Evolutionary conservation across 176 grass and related monocot species (phyloP).

Genomic region (Raddia guianensis): DNA sequence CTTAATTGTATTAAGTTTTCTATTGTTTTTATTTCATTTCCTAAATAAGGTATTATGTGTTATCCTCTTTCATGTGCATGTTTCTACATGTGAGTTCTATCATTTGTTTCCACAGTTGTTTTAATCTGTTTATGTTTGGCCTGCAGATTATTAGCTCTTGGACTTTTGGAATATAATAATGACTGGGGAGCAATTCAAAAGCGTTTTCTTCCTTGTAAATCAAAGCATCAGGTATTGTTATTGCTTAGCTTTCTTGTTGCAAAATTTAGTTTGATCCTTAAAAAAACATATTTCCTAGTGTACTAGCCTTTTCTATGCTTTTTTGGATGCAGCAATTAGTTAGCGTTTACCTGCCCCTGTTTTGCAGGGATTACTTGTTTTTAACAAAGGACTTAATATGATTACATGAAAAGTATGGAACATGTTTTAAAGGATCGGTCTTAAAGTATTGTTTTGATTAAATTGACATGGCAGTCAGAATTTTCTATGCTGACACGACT

Average conservation of each 20-base stretch:
- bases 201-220: constrained; percentile 92
- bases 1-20: constrained; percentile 38
- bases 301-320: constrained; percentile 30
- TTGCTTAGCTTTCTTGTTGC: constrained; percentile 19
- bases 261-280: constrained; percentile 21
- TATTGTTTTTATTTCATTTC: constrained; percentile 20
- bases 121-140: constrained; percentile 28
- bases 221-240: constrained; percentile 72
- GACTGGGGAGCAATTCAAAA: constrained; percentile 89
- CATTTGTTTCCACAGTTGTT: constrained; percentile 16
- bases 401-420: constrained; percentile 26
- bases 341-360: constrained; percentile 23
- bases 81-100: constrained; percentile 7
- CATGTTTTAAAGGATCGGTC: not conserved
- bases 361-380: constrained; percentile 15
- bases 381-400: constrained; percentile 6
- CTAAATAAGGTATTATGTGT: constrained; percentile 7
- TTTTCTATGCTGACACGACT: constrained; percentile 8
- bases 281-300: not conserved
- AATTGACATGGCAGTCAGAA: constrained; percentile 5
- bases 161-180: constrained; percentile 81
- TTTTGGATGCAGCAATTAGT: constrained; percentile 23
- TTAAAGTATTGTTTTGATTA: constrained; percentile 11
- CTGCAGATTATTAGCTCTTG: constrained; percentile 89
- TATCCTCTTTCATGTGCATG: constrained; percentile 19